These are phyloP conservation scores for Chloranthus sessilifolius DNA, from an alignment of 164 flowering plant species.

Conservation along the genomic window DNA sequence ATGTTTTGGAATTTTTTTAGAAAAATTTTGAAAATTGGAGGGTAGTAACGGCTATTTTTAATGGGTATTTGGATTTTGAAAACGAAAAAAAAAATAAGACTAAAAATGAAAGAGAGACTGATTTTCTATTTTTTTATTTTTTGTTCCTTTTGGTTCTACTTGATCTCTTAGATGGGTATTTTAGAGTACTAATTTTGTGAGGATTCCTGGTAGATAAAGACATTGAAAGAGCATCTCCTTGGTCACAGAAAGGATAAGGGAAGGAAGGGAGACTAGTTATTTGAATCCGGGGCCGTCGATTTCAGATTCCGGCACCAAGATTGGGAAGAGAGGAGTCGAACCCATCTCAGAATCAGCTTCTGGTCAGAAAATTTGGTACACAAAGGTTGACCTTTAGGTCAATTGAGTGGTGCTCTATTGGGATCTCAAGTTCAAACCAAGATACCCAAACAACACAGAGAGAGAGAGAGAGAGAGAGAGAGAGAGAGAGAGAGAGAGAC, in stretches of 20 bases:
- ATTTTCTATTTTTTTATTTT: neutral
- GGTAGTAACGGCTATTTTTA: neutral
- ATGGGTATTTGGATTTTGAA: neutral
- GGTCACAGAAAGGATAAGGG: conserved; percentile 19
- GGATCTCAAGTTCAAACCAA: neutral
- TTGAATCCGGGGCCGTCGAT: neutral
- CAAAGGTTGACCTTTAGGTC: neutral
- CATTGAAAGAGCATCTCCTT: conserved; percentile 17
- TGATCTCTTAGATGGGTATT: conserved; percentile 6
- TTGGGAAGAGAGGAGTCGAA: neutral
- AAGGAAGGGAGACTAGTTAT: conserved; percentile 3
- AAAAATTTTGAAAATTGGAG: neutral
- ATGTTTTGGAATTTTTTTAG: neutral
- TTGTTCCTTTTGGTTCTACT: conserved; percentile 2
- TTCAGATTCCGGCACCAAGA: neutral
- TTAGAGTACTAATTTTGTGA: conserved; percentile 12
- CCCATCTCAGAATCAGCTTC: neutral
- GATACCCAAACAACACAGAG: no score
- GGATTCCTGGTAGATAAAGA: conserved; percentile 19
- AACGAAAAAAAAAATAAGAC: neutral
- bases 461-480: conserved; percentile 1
- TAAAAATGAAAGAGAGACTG: neutral
- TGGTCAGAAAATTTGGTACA: neutral
- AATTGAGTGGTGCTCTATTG: neutral
- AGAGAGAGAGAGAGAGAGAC: no score